Percentiles rank a stretch among this genome's conserved stretches.
These are phyloP conservation scores for Fusarium nematophilum DNA, from an alignment of 2,329 filamentous ascomycete genomes.

Conservation along the genomic window DNA sequence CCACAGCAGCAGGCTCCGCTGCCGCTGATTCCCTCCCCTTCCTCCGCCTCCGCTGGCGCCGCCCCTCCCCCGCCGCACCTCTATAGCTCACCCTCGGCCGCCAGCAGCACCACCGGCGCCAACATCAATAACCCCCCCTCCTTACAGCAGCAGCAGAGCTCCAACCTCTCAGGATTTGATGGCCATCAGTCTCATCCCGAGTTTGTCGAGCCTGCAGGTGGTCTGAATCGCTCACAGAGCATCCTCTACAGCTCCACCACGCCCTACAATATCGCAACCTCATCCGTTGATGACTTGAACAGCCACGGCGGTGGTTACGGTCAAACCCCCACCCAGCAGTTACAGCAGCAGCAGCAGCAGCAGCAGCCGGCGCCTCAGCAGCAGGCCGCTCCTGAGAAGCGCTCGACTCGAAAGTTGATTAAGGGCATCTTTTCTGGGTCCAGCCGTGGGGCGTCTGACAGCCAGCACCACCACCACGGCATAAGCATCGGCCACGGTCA, in stretches of 20 bases:
- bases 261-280: conserved; percentile 51
- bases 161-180: conserved; percentile 47
- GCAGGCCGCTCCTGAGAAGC: conserved; percentile 53
- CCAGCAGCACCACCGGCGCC: conserved; percentile 39
- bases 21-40: conserved; percentile 31
- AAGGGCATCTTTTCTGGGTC: conserved; percentile 64
- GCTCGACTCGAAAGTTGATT: conserved; percentile 65
- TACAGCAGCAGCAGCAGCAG: conserved; percentile 42
- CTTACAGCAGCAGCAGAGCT: conserved; percentile 46
- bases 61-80: conserved; percentile 46
- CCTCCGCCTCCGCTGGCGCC: conserved; percentile 24
- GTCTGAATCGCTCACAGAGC: conserved; percentile 62
- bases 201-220: conserved; percentile 57
- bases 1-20: conserved; percentile 34
- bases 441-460: conserved; percentile 44
- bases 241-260: conserved; percentile 57
- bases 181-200: conserved; percentile 54
- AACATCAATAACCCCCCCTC: conserved; percentile 42
- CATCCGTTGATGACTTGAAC: conserved; percentile 56
- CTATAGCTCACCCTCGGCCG: conserved; percentile 45
- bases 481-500: conserved; percentile 44
- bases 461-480: conserved; percentile 46
- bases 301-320: conserved; percentile 34
- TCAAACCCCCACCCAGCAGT: conserved; percentile 41
- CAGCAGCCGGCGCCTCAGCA: conserved; percentile 52